phyloP scores from a whole-genome alignment of 2,329 filamentous ascomycete genomes.

The Exophiala sideris region DNA sequence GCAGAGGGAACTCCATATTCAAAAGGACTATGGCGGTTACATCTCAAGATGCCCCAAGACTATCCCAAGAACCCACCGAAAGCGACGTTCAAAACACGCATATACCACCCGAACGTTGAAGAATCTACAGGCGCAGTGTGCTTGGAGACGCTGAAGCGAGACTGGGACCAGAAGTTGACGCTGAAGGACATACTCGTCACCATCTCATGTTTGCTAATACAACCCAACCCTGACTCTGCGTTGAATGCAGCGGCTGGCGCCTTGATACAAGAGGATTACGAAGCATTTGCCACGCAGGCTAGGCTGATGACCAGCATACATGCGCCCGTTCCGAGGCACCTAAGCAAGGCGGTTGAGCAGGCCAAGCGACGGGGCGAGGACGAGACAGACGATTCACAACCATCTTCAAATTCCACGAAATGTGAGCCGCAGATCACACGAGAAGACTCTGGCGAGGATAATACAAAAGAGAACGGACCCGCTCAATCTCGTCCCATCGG shows the following conservation, averaged over 20 bases:
- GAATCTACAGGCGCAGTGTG: slow-evolving; percentile 61
- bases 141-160: slow-evolving; percentile 62
- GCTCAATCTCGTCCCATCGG: slow-evolving; percentile 39
- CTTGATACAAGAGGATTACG: slow-evolving; percentile 58
- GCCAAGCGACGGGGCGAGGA: slow-evolving; percentile 57
- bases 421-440: slow-evolving; percentile 18
- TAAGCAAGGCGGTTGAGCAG: slow-evolving; percentile 47
- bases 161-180: slow-evolving; percentile 58
- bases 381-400: slow-evolving; percentile 25
- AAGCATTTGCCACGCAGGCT: slow-evolving; percentile 55
- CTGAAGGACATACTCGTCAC: slow-evolving; percentile 58
- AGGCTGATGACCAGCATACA: slow-evolving; percentile 62
- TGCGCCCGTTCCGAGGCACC: slow-evolving; percentile 49
- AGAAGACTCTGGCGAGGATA: slow-evolving; percentile 32
- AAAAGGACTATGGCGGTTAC: slow-evolving; percentile 57
- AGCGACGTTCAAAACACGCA: slow-evolving; percentile 58
- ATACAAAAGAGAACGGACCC: slow-evolving; percentile 50
- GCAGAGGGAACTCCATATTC: slow-evolving; percentile 60
- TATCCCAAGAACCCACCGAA: slow-evolving; percentile 50
- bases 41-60: slow-evolving; percentile 54
- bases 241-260: slow-evolving; percentile 60
- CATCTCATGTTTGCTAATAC: slow-evolving; percentile 61
- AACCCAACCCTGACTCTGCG: slow-evolving; percentile 63
- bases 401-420: slow-evolving; percentile 2
- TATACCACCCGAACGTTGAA: slow-evolving; percentile 65